phyloP scores from a whole-genome alignment of 768 basidiomycete genomes.

The Ramaria sp. region DNA sequence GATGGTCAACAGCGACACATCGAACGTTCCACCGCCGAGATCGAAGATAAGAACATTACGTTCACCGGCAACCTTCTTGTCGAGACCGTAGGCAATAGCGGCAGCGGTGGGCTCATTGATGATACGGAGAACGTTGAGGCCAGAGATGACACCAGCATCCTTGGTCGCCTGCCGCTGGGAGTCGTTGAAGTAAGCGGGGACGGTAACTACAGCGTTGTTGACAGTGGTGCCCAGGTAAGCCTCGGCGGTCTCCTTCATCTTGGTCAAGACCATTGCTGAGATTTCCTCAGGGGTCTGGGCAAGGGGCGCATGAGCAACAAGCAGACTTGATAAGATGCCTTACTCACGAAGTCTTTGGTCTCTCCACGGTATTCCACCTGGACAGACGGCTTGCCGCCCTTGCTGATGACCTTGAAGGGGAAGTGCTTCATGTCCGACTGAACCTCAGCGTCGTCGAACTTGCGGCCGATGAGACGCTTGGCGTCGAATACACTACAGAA shows the following conservation, averaged over 20 bases:
- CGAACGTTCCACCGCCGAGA: constrained; percentile 96
- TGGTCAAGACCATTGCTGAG: constrained; percentile 92
- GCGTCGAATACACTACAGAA: constrained; percentile 82
- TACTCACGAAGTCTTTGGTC: constrained; percentile 80
- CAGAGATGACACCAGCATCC: constrained; percentile 91
- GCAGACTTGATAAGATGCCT: not conserved
- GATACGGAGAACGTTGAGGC: constrained; percentile 93
- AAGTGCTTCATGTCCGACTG: constrained; percentile 75
- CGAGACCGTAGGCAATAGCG: constrained; percentile 96
- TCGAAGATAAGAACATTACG: constrained; percentile 97
- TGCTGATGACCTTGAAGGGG: constrained; percentile 87
- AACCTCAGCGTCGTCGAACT: constrained; percentile 78
- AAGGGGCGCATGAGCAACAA: constrained; percentile 18
- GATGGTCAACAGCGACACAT: constrained; percentile 92
- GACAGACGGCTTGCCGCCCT: constrained; percentile 81
- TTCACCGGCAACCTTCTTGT: constrained; percentile 85
- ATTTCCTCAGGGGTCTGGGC: constrained; percentile 87
- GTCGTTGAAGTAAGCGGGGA: constrained; percentile 98
- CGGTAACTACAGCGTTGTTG: constrained; percentile 89
- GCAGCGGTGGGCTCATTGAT: constrained; percentile 99
- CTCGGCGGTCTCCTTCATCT: constrained; percentile 99
- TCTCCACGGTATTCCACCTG: constrained; percentile 89
- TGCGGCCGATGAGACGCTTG: constrained; percentile 95
- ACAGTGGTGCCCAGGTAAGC: constrained; percentile 82
- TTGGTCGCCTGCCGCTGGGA: constrained; percentile 98